Evolutionary conservation across 169 alveolate genomes (phyloP).

Genomic region (Babesia caballi): DNA sequence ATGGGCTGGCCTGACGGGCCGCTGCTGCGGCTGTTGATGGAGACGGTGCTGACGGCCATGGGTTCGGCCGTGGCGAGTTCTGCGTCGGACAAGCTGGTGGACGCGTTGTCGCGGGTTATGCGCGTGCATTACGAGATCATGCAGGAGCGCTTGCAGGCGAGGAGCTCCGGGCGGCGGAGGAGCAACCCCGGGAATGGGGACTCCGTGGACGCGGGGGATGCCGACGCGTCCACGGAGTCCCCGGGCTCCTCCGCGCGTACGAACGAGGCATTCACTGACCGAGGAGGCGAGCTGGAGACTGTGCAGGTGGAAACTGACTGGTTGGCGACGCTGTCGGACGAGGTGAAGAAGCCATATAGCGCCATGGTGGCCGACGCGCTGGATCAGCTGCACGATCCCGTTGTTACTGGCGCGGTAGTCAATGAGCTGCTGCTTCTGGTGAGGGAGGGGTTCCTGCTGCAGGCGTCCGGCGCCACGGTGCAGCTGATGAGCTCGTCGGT

Average conservation of each 20-base stretch:
- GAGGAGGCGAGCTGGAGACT: not conserved
- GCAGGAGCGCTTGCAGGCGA: not conserved
- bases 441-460: conserved; percentile 61
- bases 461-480: conserved; percentile 45
- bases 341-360: conserved; percentile 62
- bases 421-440: conserved; percentile 57
- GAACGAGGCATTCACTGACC: not conserved
- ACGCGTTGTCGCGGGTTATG: conserved; percentile 41
- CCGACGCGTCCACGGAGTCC: not conserved
- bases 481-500: conserved; percentile 52
- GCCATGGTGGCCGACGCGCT: conserved; percentile 66
- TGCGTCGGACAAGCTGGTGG: conserved; percentile 18
- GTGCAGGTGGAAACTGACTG: conserved; percentile 26
- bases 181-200: not conserved
- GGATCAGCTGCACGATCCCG: conserved; percentile 51
- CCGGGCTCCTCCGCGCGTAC: not conserved
- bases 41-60: conserved; percentile 33
- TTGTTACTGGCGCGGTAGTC: conserved; percentile 55
- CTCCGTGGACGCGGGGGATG: not conserved
- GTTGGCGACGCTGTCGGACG: conserved; percentile 46
- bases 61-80: conserved; percentile 4
- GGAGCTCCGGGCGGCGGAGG: not conserved
- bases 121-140: conserved; percentile 14
- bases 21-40: conserved; percentile 43
- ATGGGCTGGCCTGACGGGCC: conserved; percentile 17